A percentile compares a stretch with the other conserved stretches of the same genome.
phyloP scores from a whole-genome alignment of 805 yeast genomes.

The Kuraishia piskuri region DNA sequence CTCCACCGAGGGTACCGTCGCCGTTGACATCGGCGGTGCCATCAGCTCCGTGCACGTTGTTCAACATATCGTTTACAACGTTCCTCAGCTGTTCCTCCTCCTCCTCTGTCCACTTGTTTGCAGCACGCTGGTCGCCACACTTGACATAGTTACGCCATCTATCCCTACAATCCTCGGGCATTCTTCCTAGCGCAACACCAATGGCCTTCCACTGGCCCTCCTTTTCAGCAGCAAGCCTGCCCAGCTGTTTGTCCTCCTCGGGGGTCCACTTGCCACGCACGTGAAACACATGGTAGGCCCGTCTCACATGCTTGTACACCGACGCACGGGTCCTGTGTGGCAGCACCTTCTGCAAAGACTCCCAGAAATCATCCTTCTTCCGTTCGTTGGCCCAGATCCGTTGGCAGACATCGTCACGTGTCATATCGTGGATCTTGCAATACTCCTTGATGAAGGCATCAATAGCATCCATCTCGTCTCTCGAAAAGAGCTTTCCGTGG shows the following conservation, averaged over 20 bases:
- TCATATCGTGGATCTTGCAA: slow-evolving; percentile 51
- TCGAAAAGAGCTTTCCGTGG: slow-evolving; percentile 35
- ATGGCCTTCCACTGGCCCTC: slow-evolving; percentile 87
- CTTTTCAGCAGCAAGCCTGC: slow-evolving; percentile 50
- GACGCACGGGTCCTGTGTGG: slow-evolving; percentile 86
- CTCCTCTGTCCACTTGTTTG: slow-evolving; percentile 69
- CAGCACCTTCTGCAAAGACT: slow-evolving; percentile 62
- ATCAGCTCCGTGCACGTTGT: slow-evolving; percentile 20
- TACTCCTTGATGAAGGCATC: slow-evolving; percentile 68
- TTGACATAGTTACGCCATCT: slow-evolving; percentile 94
- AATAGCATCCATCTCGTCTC: slow-evolving; percentile 61
- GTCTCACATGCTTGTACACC: slow-evolving; percentile 84
- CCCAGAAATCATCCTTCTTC: slow-evolving; percentile 88
- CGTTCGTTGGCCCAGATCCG: slow-evolving; percentile 85
- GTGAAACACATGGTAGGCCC: slow-evolving; percentile 81
- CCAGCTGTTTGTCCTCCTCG: slow-evolving; percentile 67
- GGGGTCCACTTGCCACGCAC: slow-evolving; percentile 87
- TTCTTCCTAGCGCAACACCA: slow-evolving; percentile 72
- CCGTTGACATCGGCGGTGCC: slow-evolving; percentile 1
- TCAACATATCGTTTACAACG: slow-evolving; percentile 44
- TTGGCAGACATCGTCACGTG: slow-evolving; percentile 64
- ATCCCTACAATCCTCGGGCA: slow-evolving; percentile 98
- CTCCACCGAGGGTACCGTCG: background rate
- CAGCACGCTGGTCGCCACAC: slow-evolving; percentile 72
- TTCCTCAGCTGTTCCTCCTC: slow-evolving; percentile 58